A percentile compares a stretch with the other conserved stretches of the same genome.
Evolutionary conservation across 495 filamentous ascomycete genomes (phyloP).

Genomic region (Trichoderma erinaceum): DNA sequence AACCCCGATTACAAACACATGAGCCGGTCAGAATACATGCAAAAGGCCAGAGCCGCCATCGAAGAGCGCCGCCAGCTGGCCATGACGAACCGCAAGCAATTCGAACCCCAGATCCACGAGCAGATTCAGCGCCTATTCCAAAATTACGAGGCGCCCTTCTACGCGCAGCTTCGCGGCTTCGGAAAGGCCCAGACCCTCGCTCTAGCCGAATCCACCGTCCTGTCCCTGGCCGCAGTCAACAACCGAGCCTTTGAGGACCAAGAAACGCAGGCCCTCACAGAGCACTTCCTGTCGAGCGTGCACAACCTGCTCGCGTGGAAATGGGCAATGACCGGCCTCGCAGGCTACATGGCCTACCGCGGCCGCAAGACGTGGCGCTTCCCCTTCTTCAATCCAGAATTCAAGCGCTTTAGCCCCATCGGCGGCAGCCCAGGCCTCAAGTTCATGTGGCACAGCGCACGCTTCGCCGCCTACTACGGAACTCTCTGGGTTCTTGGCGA

Average conservation of each 20-base stretch:
- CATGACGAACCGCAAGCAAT: not conserved
- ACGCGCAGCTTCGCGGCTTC: slow-evolving; percentile 2
- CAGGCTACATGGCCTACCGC: slow-evolving; percentile 2
- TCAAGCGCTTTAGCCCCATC: slow-evolving; percentile 12
- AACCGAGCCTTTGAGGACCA: slow-evolving; percentile 1
- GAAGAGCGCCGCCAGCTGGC: slow-evolving; percentile 7
- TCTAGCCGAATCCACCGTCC: not conserved
- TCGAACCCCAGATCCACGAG: slow-evolving; percentile 10
- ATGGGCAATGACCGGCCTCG: slow-evolving; percentile 6
- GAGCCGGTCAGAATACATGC: slow-evolving; percentile 7
- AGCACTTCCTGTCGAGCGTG: slow-evolving; percentile 8
- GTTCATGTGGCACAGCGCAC: slow-evolving; percentile 12
- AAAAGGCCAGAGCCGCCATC: not conserved
- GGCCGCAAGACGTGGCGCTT: slow-evolving; percentile 5
- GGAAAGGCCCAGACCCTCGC: slow-evolving; percentile 5
- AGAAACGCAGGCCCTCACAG: not conserved
- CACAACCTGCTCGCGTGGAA: slow-evolving; percentile 8
- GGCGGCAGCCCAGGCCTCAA: not conserved
- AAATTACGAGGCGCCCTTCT: not conserved
- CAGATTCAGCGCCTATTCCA: slow-evolving; percentile 5
- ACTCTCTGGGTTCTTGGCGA: slow-evolving; percentile 2
- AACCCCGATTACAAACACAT: not conserved
- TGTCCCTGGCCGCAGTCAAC: slow-evolving; percentile 1
- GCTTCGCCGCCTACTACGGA: slow-evolving; percentile 6
- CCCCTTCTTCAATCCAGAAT: slow-evolving; percentile 4